Conservation (phyloP, 495 filamentous ascomycete genomes). For the Pyrenula aspistea region DNA sequence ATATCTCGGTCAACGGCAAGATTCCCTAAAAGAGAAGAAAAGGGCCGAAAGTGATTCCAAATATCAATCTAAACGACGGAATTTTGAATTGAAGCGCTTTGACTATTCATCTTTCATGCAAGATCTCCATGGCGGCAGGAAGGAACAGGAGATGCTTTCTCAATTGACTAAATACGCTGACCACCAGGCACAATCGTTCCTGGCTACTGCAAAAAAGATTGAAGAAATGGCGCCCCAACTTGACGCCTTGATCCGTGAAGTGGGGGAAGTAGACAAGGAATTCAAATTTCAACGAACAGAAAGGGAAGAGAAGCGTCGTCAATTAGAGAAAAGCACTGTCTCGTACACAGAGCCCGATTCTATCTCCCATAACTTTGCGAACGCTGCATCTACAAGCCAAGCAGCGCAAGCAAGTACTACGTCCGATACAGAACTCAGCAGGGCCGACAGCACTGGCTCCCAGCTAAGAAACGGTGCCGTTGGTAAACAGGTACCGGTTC, state of each 20-base stretch:
- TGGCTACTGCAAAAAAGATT: constrained; percentile 73
- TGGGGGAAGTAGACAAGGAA: constrained; percentile 85
- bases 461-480: constrained; percentile 40
- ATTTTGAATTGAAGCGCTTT: constrained; percentile 93
- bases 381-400: constrained; percentile 13
- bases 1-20: constrained; percentile 89
- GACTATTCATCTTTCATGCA: constrained; percentile 99
- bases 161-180: constrained; percentile 93
- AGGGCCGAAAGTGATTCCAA: constrained; percentile 88
- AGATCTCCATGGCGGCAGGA: constrained; percentile 90
- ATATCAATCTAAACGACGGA: constrained; percentile 85
- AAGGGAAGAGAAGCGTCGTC: constrained; percentile 81
- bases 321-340: constrained; percentile 79
- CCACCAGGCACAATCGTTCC: constrained; percentile 72
- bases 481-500: background rate
- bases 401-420: constrained; percentile 25
- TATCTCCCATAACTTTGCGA: constrained; percentile 14
- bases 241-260: constrained; percentile 81
- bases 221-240: constrained; percentile 82
- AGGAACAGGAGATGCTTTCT: constrained; percentile 94
- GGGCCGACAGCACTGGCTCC: constrained; percentile 62
- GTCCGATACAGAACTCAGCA: constrained; percentile 53
- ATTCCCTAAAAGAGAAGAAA: constrained; percentile 95
- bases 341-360: constrained; percentile 66
- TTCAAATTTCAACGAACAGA: constrained; percentile 89